Base-by-base conservation (phyloP, 2,329 filamentous ascomycete genomes). In the Aspergillus fructus region DNA sequence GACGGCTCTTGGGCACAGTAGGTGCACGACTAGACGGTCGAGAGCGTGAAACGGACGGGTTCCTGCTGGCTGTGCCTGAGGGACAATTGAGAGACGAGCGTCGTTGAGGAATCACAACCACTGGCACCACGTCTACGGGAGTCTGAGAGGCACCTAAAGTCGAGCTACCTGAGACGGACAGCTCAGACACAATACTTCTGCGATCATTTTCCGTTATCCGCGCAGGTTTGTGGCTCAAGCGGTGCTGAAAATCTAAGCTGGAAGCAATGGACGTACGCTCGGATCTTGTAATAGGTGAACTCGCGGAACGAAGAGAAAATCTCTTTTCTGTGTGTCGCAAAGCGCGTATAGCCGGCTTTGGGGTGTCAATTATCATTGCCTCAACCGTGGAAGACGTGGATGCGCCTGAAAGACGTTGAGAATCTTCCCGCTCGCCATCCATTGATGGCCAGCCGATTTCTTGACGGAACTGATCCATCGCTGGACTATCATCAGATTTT, bases 321-420 rank as follows among this genome's bases (percentile, higher is more conserved):
- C 81, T 81, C 68, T 81, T 84, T 46, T 78, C 79, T 5, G 78
- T 79, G 65, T 85, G 83, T 50, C 83, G 79, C 50, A 85, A 69
- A 1, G 76, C 79, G 41, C 72, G 74, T 52, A 69, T 74, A 39
- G 75, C 71, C 59, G 74, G 76, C 40, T 76, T 79, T 4, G 80
- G 78, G 15, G 77, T 76, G 17, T 81, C 75, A 45, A 85, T 77
- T 30, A 85, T 81, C 65, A 83, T 76, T 12, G 81, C 83, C 70
- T 84, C 81, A 15, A 85, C 74, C 0, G 82, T 83, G 5, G 83
- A 85, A 11, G 78, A 76, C 21, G 78, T 77, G 3, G 83, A 85
- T 3, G 78, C 69, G 15, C 68, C 76, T 13, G 83, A 85, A 19
- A 78, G 71, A 43, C 83, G 77, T 61, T 71, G 72, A 51, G 60